Percentiles rank a stretch among this genome's conserved stretches.
phyloP scores from a whole-genome alignment of 2,329 filamentous ascomycete species.

The Xylariaceae sp. region DNA sequence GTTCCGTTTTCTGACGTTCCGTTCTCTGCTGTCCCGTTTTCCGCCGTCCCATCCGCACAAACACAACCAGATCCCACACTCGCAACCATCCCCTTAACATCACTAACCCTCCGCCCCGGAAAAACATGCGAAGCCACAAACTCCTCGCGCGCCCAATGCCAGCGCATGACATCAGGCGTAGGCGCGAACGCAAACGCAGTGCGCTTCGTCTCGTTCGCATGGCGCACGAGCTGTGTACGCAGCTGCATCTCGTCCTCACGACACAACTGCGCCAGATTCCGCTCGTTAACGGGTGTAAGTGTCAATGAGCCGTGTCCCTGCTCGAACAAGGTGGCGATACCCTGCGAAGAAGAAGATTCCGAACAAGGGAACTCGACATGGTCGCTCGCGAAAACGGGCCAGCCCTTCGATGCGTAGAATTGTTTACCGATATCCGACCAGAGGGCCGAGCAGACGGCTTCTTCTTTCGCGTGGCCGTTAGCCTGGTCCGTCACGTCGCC shows the following conservation, averaged over 20 bases:
- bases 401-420: conserved; percentile 75
- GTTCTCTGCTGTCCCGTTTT: no score
- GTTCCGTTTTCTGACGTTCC: not conserved
- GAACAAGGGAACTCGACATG: conserved; percentile 58
- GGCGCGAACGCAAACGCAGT: conserved; percentile 62
- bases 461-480: conserved; percentile 6
- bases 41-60: no score
- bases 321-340: conserved; percentile 24
- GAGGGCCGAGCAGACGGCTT: conserved; percentile 63
- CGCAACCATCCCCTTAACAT: conserved; percentile 66
- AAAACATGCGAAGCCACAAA: conserved; percentile 65
- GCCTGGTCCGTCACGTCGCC: not conserved
- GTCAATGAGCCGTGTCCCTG: conserved; percentile 1
- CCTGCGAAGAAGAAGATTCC: conserved; percentile 20
- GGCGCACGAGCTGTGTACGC: conserved; percentile 44
- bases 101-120: conserved; percentile 39
- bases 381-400: conserved; percentile 66
- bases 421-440: conserved; percentile 81
- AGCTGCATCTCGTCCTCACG: conserved; percentile 59
- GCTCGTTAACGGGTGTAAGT: conserved; percentile 46
- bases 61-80: conserved; percentile 7
- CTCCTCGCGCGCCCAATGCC: conserved; percentile 78
- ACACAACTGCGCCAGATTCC: conserved; percentile 58
- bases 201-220: conserved; percentile 34
- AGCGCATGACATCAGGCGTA: conserved; percentile 61